These are phyloP conservation scores for Amanita muscaria DNA, from an alignment of 768 basidiomycete genomes.

Conservation along the genomic window DNA sequence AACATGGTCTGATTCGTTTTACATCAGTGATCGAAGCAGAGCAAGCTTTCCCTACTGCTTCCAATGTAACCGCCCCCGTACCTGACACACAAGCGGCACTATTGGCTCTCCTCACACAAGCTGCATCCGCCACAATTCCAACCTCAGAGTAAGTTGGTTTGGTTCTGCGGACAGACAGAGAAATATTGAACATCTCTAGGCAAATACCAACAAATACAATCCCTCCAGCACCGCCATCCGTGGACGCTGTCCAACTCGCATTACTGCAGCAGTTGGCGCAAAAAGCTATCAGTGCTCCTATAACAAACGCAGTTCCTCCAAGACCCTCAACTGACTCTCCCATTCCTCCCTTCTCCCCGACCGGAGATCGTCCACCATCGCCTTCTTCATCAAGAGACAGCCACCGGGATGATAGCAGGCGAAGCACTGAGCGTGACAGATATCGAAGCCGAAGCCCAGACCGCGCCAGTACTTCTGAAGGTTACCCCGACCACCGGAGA, in stretches of 20 bases:
- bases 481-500: conserved; percentile 46
- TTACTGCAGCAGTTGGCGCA: conserved; percentile 72
- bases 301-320: conserved; percentile 21
- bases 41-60: conserved; percentile 19
- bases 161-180: conserved; percentile 40
- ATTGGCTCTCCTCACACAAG: conserved; percentile 62
- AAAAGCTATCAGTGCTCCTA: conserved; percentile 32
- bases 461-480: conserved; percentile 39
- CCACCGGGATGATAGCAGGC: conserved; percentile 27
- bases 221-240: neutral
- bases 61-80: conserved; percentile 21
- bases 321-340: conserved; percentile 5
- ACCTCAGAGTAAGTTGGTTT: conserved; percentile 12
- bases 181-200: conserved; percentile 25
- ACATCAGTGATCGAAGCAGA: conserved; percentile 50
- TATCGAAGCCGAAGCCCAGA: conserved; percentile 36
- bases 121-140: conserved; percentile 37
- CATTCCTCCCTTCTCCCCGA: conserved; percentile 22
- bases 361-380: conserved; percentile 28
- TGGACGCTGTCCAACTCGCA: conserved; percentile 44
- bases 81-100: conserved; percentile 54
- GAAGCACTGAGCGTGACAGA: conserved; percentile 37
- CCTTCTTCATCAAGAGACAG: conserved; percentile 35
- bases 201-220: conserved; percentile 49
- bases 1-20: conserved; percentile 51